Base-by-base conservation (phyloP, 495 filamentous ascomycete species). In the Lindgomyces ingoldianus region DNA sequence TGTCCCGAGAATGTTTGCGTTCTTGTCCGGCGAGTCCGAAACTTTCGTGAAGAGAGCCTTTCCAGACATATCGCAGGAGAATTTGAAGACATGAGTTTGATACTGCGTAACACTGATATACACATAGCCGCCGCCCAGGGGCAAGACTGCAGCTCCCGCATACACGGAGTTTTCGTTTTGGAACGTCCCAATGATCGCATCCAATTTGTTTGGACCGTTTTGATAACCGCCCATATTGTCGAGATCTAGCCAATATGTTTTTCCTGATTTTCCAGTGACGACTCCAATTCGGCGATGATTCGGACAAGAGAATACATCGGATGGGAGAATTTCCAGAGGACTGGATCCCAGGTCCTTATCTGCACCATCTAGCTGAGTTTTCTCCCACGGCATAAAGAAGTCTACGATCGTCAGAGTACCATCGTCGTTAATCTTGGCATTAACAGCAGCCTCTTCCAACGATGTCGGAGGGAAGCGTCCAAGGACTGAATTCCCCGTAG, bases 151-250 rank as follows among this genome's bases (percentile, higher is more conserved):
- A 8, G 73, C 62, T 21, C 78, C 80, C 29, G 76, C 80, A 69
- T 79, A 82, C 0, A 81, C 77, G 2, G 79, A 67, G 26, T 66
- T 65, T 33, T 70, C 57, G 18, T 74, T 72, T 21, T 67, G 72
- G 45, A 79, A 76, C 0, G 75, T 77, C 61, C 81, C 78, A 18
- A 82, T 60, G 29, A 80, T 71, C 12, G 73, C 73, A 57, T 82
- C 81, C 1, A 71, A 74, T 18, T 69, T 70, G 46, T 73, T 74
- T 4, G 67, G 19, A 9, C 80, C 80, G 30, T 76, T 74, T 54
- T 80, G 77, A 61, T 77, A 83, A 16, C 79, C 80, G 8, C 80
- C 80, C 11, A 83, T 68, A 55, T 81, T 77, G 63, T 81, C 74
- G 3, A 74, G 72, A 58, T 83, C 78, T 42, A 80, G 60, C 51